phyloP scores from a whole-genome alignment of 768 basidiomycete species.

The Lentinula edodes region DNA sequence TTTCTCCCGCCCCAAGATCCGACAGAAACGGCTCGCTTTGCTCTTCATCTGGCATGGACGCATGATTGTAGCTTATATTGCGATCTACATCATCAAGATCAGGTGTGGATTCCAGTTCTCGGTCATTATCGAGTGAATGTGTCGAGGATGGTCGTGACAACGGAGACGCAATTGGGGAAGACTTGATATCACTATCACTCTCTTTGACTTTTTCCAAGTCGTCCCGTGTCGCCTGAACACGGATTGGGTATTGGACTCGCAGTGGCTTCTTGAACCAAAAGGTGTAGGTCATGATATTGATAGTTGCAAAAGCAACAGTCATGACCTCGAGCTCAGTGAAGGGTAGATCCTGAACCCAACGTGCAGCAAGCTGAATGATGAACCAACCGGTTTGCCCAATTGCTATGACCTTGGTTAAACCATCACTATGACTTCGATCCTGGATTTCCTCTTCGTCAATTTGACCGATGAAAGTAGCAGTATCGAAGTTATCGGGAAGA shows the following conservation, averaged over 20 bases:
- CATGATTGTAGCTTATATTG: too few species aligned
- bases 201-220: too few species aligned
- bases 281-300: slow-evolving; percentile 22
- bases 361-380: slow-evolving; percentile 9
- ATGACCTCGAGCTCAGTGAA: slow-evolving; percentile 14
- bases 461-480: not conserved
- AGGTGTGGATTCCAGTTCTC: too few species aligned
- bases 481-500: not conserved
- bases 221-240: not conserved
- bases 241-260: slow-evolving; percentile 6
- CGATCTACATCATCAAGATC: too few species aligned
- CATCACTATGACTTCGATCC: slow-evolving; percentile 8
- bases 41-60: too few species aligned
- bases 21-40: too few species aligned
- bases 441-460: not conserved
- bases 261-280: slow-evolving; percentile 33
- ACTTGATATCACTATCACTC: too few species aligned
- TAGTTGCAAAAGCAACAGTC: slow-evolving; percentile 10
- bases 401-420: not conserved
- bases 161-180: too few species aligned
- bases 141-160: too few species aligned
- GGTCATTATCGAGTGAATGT: too few species aligned
- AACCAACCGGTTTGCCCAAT: slow-evolving; percentile 13
- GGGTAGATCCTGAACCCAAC: not conserved
- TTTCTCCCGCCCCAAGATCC: too few species aligned